Evolutionary conservation across 257 asterid species (phyloP).

Genomic region (Asclepias syriaca): DNA sequence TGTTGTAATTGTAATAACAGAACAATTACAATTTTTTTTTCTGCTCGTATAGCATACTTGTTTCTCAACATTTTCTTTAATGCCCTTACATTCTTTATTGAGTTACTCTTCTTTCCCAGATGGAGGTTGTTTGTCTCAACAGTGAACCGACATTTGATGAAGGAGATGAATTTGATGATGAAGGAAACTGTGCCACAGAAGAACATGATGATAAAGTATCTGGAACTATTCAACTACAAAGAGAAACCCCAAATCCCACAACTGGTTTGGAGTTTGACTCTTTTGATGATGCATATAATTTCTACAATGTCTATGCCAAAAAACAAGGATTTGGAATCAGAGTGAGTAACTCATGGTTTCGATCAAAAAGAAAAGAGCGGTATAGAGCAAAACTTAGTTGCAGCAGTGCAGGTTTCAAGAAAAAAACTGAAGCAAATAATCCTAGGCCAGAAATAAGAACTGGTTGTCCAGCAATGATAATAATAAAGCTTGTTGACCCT

Average conservation of each 20-base stretch:
- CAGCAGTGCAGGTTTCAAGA: conserved; percentile 64
- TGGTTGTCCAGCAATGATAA: conserved; percentile 60
- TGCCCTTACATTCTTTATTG: not conserved
- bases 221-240: conserved; percentile 18
- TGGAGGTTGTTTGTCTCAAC: conserved; percentile 57
- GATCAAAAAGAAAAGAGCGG: conserved; percentile 57
- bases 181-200: conserved; percentile 28
- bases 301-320: conserved; percentile 53
- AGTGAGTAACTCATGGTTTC: conserved; percentile 66
- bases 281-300: conserved; percentile 52
- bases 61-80: not conserved
- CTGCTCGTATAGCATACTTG: not conserved
- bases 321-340: conserved; percentile 57
- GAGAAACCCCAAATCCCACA: conserved; percentile 26
- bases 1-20: no score
- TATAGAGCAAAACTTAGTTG: conserved; percentile 64
- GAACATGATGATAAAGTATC: conserved; percentile 26
- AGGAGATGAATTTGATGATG: conserved; percentile 39
- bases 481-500: conserved; percentile 51
- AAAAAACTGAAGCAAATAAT: conserved; percentile 49
- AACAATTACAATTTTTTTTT: not conserved
- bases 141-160: conserved; percentile 41
- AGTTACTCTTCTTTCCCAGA: conserved; percentile 20
- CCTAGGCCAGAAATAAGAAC: conserved; percentile 66
- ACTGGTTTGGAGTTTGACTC: conserved; percentile 57